Conservation (phyloP, 1,284 basidiomycete species). For the Waitea zeae region DNA sequence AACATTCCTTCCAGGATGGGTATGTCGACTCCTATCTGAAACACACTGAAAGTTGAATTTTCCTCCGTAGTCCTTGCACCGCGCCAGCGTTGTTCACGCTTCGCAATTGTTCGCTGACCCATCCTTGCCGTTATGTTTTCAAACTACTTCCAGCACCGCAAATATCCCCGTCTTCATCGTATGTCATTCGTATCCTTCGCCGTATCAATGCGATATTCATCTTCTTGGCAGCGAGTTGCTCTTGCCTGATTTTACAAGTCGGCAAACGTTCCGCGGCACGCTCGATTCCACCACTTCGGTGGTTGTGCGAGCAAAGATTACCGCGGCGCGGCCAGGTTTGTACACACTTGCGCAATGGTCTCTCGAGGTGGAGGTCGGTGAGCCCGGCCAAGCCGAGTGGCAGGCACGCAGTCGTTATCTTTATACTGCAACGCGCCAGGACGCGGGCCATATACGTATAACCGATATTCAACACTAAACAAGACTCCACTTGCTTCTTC, state of each 20-base stretch:
- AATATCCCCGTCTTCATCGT: constrained; percentile 19
- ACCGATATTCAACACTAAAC: constrained; percentile 10
- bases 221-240: constrained; percentile 18
- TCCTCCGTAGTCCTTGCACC: constrained; percentile 29
- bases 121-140: constrained; percentile 33
- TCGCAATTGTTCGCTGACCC: constrained; percentile 53
- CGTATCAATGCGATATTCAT: constrained; percentile 3
- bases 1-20: constrained; percentile 42
- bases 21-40: constrained; percentile 1
- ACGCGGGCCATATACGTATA: constrained; percentile 26
- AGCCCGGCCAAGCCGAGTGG: constrained; percentile 12
- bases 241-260: constrained; percentile 38
- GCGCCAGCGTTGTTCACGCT: constrained; percentile 39
- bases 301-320: constrained; percentile 29
- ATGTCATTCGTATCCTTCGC: constrained; percentile 1
- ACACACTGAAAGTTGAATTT: too few species aligned
- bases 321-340: constrained; percentile 43
- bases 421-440: constrained; percentile 23
- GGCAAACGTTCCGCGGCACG: constrained; percentile 36
- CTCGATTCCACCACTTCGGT: constrained; percentile 29
- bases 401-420: constrained; percentile 28
- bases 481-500: too few species aligned
- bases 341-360: constrained; percentile 48
- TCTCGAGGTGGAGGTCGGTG: constrained; percentile 44
- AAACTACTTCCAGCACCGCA: constrained; percentile 19